A percentile compares a stretch with the other conserved stretches of the same genome.
Conservation (phyloP, 2,329 filamentous ascomycete species). For the Aquanectria penicillioides region DNA sequence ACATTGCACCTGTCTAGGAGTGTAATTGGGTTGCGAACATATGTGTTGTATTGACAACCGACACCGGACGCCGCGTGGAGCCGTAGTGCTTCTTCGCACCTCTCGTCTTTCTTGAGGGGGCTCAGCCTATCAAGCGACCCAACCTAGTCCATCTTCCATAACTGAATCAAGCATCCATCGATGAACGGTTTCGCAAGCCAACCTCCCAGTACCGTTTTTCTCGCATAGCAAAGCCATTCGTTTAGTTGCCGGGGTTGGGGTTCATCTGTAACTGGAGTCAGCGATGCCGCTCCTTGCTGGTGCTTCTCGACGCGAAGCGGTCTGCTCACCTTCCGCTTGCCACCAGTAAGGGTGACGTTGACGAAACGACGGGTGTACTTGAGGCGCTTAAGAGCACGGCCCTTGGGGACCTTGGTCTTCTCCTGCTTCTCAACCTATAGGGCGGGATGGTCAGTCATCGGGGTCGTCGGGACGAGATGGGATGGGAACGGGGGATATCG, state of each 20-base stretch:
- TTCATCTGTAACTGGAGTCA: conserved; percentile 73
- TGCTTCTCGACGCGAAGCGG: not conserved
- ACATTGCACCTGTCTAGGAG: too few species aligned
- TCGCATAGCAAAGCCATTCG: conserved; percentile 31
- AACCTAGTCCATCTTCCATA: conserved; percentile 49
- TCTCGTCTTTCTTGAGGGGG: conserved; percentile 42
- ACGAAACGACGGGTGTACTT: conserved; percentile 98
- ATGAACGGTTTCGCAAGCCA: conserved; percentile 46
- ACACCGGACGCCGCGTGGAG: conserved; percentile 54
- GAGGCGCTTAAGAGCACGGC: conserved; percentile 96
- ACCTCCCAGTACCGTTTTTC: conserved; percentile 43
- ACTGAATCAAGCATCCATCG: conserved; percentile 45
- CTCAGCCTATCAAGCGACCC: conserved; percentile 50
- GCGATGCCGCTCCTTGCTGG: conserved; percentile 15
- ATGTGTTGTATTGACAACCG: conserved; percentile 54
- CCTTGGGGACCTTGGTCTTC: conserved; percentile 98
- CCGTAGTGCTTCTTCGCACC: conserved; percentile 51
- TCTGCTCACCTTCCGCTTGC: conserved; percentile 91
- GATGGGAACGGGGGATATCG: conserved; percentile 34
- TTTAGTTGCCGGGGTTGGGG: conserved; percentile 82
- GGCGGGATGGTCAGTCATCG: conserved; percentile 44
- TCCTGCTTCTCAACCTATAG: conserved; percentile 84
- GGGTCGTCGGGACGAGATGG: conserved; percentile 33
- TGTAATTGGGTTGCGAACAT: conserved; percentile 44
- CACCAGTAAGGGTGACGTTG: conserved; percentile 95